Evolutionary conservation across 129 eudicot genomes (phyloP), one percentile per base, ranked within the genome.

Genomic region (Helianthus annuus): DNA sequence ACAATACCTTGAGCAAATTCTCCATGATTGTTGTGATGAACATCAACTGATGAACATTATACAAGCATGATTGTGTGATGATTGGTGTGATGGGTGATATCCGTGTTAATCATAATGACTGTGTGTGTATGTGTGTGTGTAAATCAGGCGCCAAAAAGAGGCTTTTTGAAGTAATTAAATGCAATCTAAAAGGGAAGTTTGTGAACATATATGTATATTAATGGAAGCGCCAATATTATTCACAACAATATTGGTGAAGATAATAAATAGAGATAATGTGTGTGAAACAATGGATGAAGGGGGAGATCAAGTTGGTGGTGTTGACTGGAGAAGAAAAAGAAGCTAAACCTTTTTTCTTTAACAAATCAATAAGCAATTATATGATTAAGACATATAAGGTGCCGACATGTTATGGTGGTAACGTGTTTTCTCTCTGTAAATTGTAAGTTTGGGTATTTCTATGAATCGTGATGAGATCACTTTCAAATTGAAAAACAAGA

Each of bases 11-110:
- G 52, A 79, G 62, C 55, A 32, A 51, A 58, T 16, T 36, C 55
- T 68, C 82, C 91, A 86, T 86, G 44, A 17, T 62, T 39, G 48
- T 68, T 32, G 36, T 32, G 36, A 32, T 32, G 36, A 32, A 32
- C 36, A 32, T 32, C 32, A 27, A 27, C 32, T 32, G 36, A 32
- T 32, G 36, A 32, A 32, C 36, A 32, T 32, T 32, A 32, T 32
- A 32, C 36, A 32, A 51, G n/a, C 19, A 14, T 16, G 56, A 51
- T 51, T 70, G 58, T 24, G 53, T 7, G 49, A 69, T 27, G 62
- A 69, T 32, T n/a, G 62, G 3, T 15, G 61, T 51, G 73, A 51
- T 49, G 73, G 55, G 73, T 16, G 73, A 69, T 10, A 52, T 69
- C 58, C 27, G 71, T 66, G 71, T 39, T 12, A 46, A 66, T 66